Percentiles rank a stretch among this genome's conserved stretches.
Conservation (phyloP, 345 rosid species). For the Erucastrum elatum region DNA sequence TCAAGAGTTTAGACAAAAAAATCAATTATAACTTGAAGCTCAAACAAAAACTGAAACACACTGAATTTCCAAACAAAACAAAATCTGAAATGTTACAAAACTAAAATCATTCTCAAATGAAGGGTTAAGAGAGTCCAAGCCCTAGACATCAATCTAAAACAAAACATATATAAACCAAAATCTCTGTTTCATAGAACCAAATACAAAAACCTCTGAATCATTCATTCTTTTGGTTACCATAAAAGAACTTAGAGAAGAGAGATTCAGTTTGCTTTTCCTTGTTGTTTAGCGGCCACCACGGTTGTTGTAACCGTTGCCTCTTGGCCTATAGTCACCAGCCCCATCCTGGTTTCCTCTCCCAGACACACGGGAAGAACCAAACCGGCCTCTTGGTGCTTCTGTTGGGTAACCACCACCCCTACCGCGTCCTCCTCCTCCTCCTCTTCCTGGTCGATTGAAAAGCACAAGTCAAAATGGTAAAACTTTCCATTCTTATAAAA, state of each 20-base stretch:
- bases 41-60: background rate
- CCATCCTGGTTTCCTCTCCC: constrained; percentile 76
- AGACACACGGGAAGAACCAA: constrained; percentile 56
- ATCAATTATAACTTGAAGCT: background rate
- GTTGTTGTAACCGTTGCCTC: constrained; percentile 70
- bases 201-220: constrained; percentile 5
- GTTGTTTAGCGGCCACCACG: constrained; percentile 50
- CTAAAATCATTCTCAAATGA: constrained; percentile 46
- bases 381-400: constrained; percentile 70
- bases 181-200: constrained; percentile 3
- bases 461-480: background rate
- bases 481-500: background rate
- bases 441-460: constrained; percentile 21
- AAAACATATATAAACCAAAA: constrained; percentile 41
- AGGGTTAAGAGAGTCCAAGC: too few relatives aligned
- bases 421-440: constrained; percentile 65
- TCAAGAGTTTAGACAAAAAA: background rate
- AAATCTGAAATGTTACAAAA: background rate
- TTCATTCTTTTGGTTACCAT: constrained; percentile 14
- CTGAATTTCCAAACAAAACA: background rate
- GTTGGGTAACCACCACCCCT: constrained; percentile 64
- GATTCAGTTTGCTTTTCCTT: background rate
- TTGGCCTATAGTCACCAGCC: constrained; percentile 56
- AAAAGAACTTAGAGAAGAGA: constrained; percentile 22
- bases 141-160: too few relatives aligned